These are phyloP conservation scores for Petunia secreta DNA, from an alignment of 257 asterid species.

Conservation along the genomic window DNA sequence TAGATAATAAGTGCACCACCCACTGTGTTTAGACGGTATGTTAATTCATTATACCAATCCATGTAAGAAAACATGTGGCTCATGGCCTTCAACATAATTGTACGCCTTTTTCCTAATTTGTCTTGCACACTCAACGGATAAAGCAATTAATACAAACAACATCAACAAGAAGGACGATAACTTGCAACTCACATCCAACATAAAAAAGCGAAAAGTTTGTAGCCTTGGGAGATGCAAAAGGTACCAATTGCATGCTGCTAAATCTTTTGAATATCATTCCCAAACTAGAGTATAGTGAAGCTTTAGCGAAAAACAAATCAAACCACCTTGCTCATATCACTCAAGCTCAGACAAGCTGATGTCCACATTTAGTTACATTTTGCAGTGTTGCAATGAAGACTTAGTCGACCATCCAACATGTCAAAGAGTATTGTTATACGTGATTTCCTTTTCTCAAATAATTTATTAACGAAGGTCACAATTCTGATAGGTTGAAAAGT, in stretches of 20 bases:
- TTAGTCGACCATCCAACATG: not conserved
- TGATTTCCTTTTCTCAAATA: not conserved
- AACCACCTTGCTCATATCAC: not conserved
- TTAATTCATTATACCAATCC: not conserved
- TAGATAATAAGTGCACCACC: too few relatives aligned
- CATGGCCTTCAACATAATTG: not conserved
- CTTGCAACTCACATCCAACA: not conserved
- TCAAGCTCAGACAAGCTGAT: slow-evolving; percentile 13
- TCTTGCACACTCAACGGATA: not conserved
- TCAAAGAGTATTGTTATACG: not conserved
- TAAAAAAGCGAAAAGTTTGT: not conserved
- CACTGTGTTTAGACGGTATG: too few relatives aligned
- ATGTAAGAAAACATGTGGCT: not conserved
- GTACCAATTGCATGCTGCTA: not conserved
- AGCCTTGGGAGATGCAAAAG: not conserved
- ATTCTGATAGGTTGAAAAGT: not conserved
- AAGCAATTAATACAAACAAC: not conserved
- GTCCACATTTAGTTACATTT: not conserved
- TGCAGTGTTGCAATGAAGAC: not conserved
- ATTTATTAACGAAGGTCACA: not conserved
- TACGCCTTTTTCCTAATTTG: not conserved
- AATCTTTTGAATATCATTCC: not conserved
- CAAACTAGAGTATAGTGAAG: not conserved
- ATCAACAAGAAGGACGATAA: not conserved
- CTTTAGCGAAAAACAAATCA: not conserved